Percentiles rank a stretch among this genome's conserved stretches.
These are phyloP conservation scores for Elongisporangium anandrum DNA, from an alignment of 352 stramenopile genomes.

Conservation along the genomic window DNA sequence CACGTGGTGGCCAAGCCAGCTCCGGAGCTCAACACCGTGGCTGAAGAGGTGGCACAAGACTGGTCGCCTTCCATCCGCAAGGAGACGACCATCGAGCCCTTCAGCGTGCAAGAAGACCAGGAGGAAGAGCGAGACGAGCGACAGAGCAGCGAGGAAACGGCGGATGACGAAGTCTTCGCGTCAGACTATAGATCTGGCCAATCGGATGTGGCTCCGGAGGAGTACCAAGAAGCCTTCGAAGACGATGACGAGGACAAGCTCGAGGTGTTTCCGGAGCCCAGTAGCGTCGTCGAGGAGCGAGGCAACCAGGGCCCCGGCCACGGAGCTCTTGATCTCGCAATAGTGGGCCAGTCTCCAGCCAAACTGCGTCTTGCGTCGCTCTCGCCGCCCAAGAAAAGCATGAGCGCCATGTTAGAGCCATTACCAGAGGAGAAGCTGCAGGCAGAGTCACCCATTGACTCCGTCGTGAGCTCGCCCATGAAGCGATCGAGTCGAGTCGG, in stretches of 20 bases:
- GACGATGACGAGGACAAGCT: slow-evolving; percentile 33
- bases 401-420: not conserved
- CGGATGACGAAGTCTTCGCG: not conserved
- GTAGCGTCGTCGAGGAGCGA: not conserved
- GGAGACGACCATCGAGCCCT: not conserved
- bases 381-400: slow-evolving; percentile 19
- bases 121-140: not conserved
- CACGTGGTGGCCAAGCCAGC: not conserved
- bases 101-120: slow-evolving; percentile 1
- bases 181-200: slow-evolving; percentile 1
- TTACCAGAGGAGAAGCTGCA: not conserved
- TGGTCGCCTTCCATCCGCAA: not conserved
- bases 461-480: not conserved
- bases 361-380: slow-evolving; percentile 11
- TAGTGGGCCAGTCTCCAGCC: slow-evolving; percentile 32
- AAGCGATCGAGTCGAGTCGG: not conserved
- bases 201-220: slow-evolving; percentile 1
- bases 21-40: not conserved
- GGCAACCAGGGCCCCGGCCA: slow-evolving; percentile 9
- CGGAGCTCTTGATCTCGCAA: slow-evolving; percentile 19
- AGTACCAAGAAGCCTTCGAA: slow-evolving; percentile 2
- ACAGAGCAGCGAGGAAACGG: slow-evolving; percentile 6
- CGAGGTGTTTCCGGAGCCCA: slow-evolving; percentile 32
- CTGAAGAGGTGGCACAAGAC: not conserved
- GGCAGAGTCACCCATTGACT: not conserved